Percentiles rank a stretch among this genome's conserved stretches.
Conservation (phyloP, 1,284 basidiomycete genomes). For the Rhodotorula sp. region DNA sequence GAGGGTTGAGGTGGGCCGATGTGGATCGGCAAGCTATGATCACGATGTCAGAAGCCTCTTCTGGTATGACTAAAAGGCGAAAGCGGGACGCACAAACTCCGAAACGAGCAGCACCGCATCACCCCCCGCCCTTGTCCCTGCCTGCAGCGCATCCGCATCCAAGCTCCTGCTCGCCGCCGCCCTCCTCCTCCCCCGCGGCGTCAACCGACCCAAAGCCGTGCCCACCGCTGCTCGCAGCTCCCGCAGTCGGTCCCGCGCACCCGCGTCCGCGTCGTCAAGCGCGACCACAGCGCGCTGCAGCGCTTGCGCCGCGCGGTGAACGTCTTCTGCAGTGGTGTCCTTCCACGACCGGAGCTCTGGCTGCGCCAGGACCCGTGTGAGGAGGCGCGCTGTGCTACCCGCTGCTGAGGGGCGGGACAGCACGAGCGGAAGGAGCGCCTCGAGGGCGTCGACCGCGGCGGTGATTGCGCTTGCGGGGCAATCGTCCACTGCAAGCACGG, state of each 20-base stretch:
- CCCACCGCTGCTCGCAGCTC: neutral
- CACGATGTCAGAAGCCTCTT: neutral
- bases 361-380: conserved; percentile 4
- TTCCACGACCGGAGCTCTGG: neutral
- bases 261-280: neutral
- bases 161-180: neutral
- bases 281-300: neutral
- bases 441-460: neutral
- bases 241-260: neutral
- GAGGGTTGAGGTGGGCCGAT: neutral
- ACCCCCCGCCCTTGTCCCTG: neutral
- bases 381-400: neutral
- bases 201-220: neutral
- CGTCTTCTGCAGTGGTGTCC: neutral
- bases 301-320: neutral
- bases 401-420: neutral
- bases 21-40: neutral
- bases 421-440: conserved; percentile 7
- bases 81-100: conserved; percentile 1
- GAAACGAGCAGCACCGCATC: conserved; percentile 12
- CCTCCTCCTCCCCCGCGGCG: neutral
- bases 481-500: neutral
- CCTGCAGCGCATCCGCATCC: neutral
- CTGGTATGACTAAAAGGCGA: too few species aligned
- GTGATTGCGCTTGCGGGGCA: neutral